A percentile compares a stretch with the other conserved stretches of the same genome.
phyloP scores from a whole-genome alignment of 176 grass and related monocot genomes.

The Aegilops umbellulata region DNA sequence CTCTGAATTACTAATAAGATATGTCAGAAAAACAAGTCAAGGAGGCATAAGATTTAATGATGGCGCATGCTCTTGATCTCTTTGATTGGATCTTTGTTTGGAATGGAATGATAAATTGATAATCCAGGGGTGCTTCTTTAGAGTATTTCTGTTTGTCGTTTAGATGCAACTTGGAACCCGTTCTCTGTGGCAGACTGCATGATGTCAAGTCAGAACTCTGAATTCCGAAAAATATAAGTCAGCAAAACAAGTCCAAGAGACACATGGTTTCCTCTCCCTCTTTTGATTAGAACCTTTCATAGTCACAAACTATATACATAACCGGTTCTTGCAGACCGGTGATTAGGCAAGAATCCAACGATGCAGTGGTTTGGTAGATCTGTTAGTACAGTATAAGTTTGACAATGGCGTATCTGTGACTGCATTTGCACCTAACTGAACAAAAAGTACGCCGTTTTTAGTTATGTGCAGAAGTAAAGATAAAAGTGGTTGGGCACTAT shows the following conservation, averaged over 20 bases:
- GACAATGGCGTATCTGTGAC: too few relatives aligned
- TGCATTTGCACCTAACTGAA: background rate
- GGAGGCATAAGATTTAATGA: too few relatives aligned
- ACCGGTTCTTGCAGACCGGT: background rate
- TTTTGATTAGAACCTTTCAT: background rate
- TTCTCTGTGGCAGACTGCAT: background rate
- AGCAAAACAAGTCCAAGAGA: background rate
- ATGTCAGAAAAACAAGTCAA: too few relatives aligned
- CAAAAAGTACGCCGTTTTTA: background rate
- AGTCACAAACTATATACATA: background rate
- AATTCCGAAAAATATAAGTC: background rate
- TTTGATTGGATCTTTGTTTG: background rate
- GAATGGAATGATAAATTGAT: slow-evolving; percentile 13
- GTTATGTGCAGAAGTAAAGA: background rate
- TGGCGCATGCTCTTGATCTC: background rate
- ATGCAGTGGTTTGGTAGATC: background rate
- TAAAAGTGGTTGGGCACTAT: background rate
- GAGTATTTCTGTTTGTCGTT: background rate
- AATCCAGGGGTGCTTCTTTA: slow-evolving; percentile 2
- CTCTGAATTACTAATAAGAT: background rate
- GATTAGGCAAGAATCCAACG: background rate
- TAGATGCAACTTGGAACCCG: background rate
- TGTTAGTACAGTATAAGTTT: background rate
- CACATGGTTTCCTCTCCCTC: background rate
- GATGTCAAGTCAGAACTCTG: background rate